Percentiles rank a stretch among this genome's conserved stretches.
Conservation (phyloP, 1,139 yeast species). For the Lodderomyces elongisporus region DNA sequence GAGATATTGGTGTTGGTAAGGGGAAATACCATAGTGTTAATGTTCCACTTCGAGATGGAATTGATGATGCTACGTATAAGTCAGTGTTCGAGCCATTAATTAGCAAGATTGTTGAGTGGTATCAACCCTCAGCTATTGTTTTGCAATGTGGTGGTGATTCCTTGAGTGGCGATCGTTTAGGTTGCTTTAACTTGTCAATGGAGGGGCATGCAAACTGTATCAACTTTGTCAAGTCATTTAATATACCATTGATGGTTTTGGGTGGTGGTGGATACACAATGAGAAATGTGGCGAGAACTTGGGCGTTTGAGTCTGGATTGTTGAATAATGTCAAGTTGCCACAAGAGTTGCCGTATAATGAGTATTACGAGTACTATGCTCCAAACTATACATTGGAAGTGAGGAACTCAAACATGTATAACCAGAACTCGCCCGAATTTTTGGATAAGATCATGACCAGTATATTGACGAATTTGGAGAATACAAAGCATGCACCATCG, state of each 20-base stretch:
- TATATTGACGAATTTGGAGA: slow-evolving; percentile 72
- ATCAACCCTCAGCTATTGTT: slow-evolving; percentile 89
- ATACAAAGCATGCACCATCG: slow-evolving; percentile 91
- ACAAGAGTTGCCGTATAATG: slow-evolving; percentile 87
- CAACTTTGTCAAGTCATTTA: slow-evolving; percentile 79
- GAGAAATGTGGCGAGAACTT: slow-evolving; percentile 92
- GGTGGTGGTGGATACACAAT: slow-evolving; percentile 99
- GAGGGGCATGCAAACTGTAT: slow-evolving; percentile 95
- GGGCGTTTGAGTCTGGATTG: slow-evolving; percentile 93
- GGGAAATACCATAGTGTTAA: slow-evolving; percentile 86
- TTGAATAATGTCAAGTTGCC: slow-evolving; percentile 76
- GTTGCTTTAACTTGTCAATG: slow-evolving; percentile 89
- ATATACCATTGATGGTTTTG: slow-evolving; percentile 82
- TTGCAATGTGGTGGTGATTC: slow-evolving; percentile 95
- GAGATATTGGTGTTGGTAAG: slow-evolving; percentile 85
- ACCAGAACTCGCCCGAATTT: slow-evolving; percentile 92
- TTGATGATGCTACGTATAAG: slow-evolving; percentile 83
- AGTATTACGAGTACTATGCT: slow-evolving; percentile 94
- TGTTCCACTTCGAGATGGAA: slow-evolving; percentile 88
- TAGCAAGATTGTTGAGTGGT: slow-evolving; percentile 81
- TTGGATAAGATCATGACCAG: slow-evolving; percentile 78
- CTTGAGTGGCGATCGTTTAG: slow-evolving; percentile 83
- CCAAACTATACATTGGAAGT: slow-evolving; percentile 94
- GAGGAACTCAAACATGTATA: slow-evolving; percentile 93
- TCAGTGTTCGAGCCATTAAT: slow-evolving; percentile 85